Conservation (phyloP, 495 filamentous ascomycete genomes). For the Penicillium daleae region DNA sequence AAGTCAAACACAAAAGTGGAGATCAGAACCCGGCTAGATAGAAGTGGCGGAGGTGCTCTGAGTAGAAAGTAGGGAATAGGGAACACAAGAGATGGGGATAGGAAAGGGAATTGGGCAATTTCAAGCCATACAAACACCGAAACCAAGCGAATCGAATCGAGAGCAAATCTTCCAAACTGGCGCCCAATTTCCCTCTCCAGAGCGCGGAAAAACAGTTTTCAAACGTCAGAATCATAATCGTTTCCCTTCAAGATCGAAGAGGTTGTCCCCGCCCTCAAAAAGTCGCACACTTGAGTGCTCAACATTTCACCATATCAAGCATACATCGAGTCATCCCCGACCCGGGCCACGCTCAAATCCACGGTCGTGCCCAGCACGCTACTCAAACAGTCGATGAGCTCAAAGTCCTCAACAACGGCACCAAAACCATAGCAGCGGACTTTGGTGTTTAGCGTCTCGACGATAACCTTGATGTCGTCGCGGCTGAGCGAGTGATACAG, state of each 20-base stretch:
- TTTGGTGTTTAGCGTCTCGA: conserved; percentile 73
- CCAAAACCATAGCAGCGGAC: conserved; percentile 93
- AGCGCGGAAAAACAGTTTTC: conserved; percentile 8
- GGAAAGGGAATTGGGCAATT: not conserved
- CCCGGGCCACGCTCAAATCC: conserved; percentile 44
- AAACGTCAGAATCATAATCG: conserved; percentile 24
- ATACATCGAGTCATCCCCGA: conserved; percentile 44
- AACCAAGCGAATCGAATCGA: not conserved
- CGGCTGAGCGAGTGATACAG: conserved; percentile 63
- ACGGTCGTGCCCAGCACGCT: conserved; percentile 68
- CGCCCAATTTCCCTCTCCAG: conserved; percentile 4
- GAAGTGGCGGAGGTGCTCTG: not conserved
- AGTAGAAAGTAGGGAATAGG: conserved; percentile 8
- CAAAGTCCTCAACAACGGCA: conserved; percentile 74
- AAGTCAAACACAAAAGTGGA: not conserved
- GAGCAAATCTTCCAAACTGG: not conserved
- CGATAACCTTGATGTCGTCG: conserved; percentile 73
- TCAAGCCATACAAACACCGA: conserved; percentile 9
- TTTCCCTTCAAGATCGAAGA: conserved; percentile 2
- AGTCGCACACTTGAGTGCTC: not conserved
- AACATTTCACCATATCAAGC: conserved; percentile 23
- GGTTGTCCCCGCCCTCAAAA: not conserved
- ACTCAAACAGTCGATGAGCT: conserved; percentile 83
- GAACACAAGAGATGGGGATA: conserved; percentile 14
- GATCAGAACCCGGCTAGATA: not conserved